Base-by-base conservation (phyloP, 1,139 yeast genomes). In the Suhomyces choctaworum region DNA sequence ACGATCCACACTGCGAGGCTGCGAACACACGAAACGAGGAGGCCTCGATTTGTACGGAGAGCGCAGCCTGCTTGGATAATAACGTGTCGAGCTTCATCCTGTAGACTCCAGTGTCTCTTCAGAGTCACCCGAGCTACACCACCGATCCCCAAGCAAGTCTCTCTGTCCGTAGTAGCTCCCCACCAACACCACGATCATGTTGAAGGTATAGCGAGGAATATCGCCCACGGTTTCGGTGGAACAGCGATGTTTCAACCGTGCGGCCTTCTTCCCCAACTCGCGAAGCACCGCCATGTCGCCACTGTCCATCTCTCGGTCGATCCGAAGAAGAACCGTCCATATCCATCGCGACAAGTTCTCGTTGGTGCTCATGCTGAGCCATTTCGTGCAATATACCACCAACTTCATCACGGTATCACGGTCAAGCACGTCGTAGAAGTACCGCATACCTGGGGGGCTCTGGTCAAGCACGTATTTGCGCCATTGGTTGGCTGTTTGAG, bases 221-320 rank as follows among this genome's bases (percentile, higher is more conserved):
- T 32, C 29, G 6, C 40, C 29, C 15, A 38, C 39, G n/a, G 40
- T 33, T 7, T 40, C 37, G 7, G 27, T 9, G 5, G 25, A 36
- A 22, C 39, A 29, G 28, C 54, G 44, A 2, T 31, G 34, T 16
- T 50, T 41, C 9, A 67, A 40, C 32, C 59, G 62, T 5, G 54
- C 42, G 2, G 76, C 76, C 43, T 68, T 70, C 41, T 61, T 57
- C 2, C 66, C 75, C 40, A 70, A 51, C 5, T 60, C 68, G 29
- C 76, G 53, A 12, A 70, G 46, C 6, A 66, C 49, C 2, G 73
- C 54, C 28, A 55, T 37, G 36, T 70, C 76, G 30, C 51, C 52
- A 20, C 56, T 53, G 27, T 67, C 70, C 22, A 70, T 41, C 1
- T 54, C 52, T 25, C 49, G 48, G 44, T 70, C 74, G 3, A 69